Evolutionary conservation across 139 green algal genomes (phyloP), one percentile per base, ranked within the genome.

Genomic region (Mesotaenium endlicherianum): DNA sequence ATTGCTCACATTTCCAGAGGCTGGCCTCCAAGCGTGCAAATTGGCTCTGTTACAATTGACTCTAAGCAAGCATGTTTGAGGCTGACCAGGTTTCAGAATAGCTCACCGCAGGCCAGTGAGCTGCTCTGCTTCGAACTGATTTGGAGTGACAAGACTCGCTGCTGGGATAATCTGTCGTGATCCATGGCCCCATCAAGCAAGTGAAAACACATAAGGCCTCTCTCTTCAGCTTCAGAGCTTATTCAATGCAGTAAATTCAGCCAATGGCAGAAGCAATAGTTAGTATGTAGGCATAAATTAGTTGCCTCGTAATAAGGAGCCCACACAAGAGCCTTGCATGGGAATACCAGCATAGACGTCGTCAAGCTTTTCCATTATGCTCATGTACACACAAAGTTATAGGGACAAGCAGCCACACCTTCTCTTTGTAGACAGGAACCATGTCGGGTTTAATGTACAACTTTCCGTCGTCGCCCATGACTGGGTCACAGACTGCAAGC

Each of bases 401-500:
- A n/a, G n/a, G n/a, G n/a, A n/a, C n/a, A n/a, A n/a, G n/a, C n/a
- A n/a, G n/a, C 14, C 17, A 6, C 49, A 87, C 81, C 81, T 87
- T 85, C 82, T 87, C 76, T 31, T 0, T 45, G 82, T 95, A 98
- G 0, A 91, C 88, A 0, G 86, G 68, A 14, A 96, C 89, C 36
- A 98, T 70, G 16, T 97, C 93, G 11, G 84, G 75, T 2, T 72
- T 44, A 0, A 96, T 88, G 82, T 98, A 98, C 55, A 98, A 75
- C 8, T 83, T 82, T 2, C 94, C 95, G 50, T 98, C 82, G 43
- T 98, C 95, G 2, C 95, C 95, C 89, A 97, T 86, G 1, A 98
- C 95, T 0, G 95, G 95, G 82, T 98, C 95, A 78, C 95, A 98
- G 31, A 98, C 93, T 94, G 89, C 47, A 44, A 3, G 8, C 6